Evolutionary conservation across 2,329 filamentous ascomycete species (phyloP), one percentile per base, ranked within the genome.

Genomic region (Zymoseptoria tritici): DNA sequence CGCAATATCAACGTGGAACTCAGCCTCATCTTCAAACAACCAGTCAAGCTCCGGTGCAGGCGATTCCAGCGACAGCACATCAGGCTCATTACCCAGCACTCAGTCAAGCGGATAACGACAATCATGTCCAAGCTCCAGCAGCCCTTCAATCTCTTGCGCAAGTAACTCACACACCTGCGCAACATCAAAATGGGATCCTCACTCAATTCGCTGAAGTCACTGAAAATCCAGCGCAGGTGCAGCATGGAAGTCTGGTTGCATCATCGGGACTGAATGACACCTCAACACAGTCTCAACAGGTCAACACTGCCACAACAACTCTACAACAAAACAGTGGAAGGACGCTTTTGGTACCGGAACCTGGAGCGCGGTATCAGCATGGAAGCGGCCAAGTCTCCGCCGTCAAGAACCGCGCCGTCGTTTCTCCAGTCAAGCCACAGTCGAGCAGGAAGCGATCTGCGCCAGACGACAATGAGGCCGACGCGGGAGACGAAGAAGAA

Each of bases 371-470:
- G 5, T 42, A 20, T 6, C 26, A 55, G 26, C n/a, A 9, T 24
- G 3, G 36, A 31, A 11, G 13, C n/a, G 36, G 36, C 36, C 16
- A n/a, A 20, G 55, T 62, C 22, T 42, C 53, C n/a, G 58, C 54
- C 2, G 50, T 57, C 50, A 52, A 51, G 20, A 31, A 54, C 21
- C 56, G 56, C 51, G 31, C 53, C 2, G 22, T 58, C 16, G 19
- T 24, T 24, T 51, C 57, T 8, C 61, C 60, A 26, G 57, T 66
- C 22, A 61, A 62, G 56, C 8, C 52, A 19, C 57, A 29, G 19
- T 42, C 57, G 22, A 57, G 51, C 51, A 58, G 49, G 36, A 60
- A 63, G 49, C 60, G 59, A 42, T 20, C 51, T 42, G 42, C 52
- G 5, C 55, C 22, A 11, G 55, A 56, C 13, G 55, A 51, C 21